Evolutionary conservation across 225 moss, liverwort and hornwort genomes (phyloP).

Genomic region (Anthoceros angustus): DNA sequence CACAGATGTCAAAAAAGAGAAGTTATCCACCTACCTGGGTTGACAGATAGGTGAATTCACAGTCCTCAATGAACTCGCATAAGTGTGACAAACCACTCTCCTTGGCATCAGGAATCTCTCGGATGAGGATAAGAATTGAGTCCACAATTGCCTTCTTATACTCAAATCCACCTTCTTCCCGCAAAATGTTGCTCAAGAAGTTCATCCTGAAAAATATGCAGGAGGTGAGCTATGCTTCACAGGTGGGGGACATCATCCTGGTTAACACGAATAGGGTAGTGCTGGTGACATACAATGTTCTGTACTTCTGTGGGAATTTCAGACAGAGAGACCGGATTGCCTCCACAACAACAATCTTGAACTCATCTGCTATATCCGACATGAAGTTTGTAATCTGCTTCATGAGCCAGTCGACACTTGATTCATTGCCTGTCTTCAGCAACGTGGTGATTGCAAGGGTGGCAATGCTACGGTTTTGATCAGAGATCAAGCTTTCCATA

Average conservation of each 20-base stretch:
- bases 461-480: conserved; percentile 82
- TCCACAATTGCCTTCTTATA: conserved; percentile 95
- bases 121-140: conserved; percentile 78
- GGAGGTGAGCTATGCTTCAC: neutral
- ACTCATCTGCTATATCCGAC: conserved; percentile 81
- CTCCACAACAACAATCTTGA: conserved; percentile 89
- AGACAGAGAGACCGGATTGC: conserved; percentile 74
- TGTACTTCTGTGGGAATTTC: conserved; percentile 79
- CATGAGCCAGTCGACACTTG: conserved; percentile 84
- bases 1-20: neutral
- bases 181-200: conserved; percentile 62
- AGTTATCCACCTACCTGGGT: conserved; percentile 39
- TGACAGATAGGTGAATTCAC: conserved; percentile 89
- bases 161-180: conserved; percentile 93
- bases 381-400: conserved; percentile 85
- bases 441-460: conserved; percentile 83
- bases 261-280: neutral
- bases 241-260: neutral
- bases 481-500: conserved; percentile 82
- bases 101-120: conserved; percentile 95
- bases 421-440: conserved; percentile 81
- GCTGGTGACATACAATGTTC: conserved; percentile 39
- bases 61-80: conserved; percentile 89
- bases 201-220: conserved; percentile 40
- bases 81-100: conserved; percentile 82